Evolutionary conservation across 345 rosid genomes (phyloP), one percentile per base, ranked within the genome.

Genomic region (Jatropha curcas): DNA sequence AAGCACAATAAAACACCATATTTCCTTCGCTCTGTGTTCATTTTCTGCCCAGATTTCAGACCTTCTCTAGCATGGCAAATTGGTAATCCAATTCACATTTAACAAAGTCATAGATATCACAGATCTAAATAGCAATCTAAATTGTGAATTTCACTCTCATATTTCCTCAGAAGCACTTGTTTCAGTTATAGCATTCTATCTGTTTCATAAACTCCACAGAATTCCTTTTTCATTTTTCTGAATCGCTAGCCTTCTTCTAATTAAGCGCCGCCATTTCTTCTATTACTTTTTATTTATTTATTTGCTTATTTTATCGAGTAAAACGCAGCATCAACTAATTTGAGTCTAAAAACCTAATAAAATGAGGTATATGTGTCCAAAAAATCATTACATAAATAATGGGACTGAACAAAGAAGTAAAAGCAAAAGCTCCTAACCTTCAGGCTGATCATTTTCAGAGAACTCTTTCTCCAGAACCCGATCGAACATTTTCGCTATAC

Each of bases 401-500:
- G 34, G 24, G 17, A 37, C 17, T 8, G 25, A 51, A 37, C 5
- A 10, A 7, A 60, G 39, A 60, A 67, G 35, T n/a, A n/a, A 22
- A 31, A 71, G 10, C 24, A 73, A 56, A 11, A 66, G 60, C 19
- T 37, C 24, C 76, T 39, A 71, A 95, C 99, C 99, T 84, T 90
- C 94, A 81, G 92, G 85, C 58, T 88, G 97, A 60, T 95, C 99
- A 75, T 90, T 90, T 51, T 92, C 96, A 19, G 97, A 82, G 85
- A 96, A 92, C 77, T 93, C 99, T 76, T 96, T 96, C 83, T 93
- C 91, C 17, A 96, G 91, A 67, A 93, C 98, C 33, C 88, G 86
- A 83, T 93, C 96, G 86, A 96, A 93, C 88, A 96, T 96, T 83
- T 91, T 77, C 24, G 98, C 98, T 46, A 96, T 89, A 70, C 92